A percentile compares a stretch with the other conserved stretches of the same genome.
Evolutionary conservation across 495 filamentous ascomycete genomes (phyloP).

Genomic region (Penicillium subrubescens): DNA sequence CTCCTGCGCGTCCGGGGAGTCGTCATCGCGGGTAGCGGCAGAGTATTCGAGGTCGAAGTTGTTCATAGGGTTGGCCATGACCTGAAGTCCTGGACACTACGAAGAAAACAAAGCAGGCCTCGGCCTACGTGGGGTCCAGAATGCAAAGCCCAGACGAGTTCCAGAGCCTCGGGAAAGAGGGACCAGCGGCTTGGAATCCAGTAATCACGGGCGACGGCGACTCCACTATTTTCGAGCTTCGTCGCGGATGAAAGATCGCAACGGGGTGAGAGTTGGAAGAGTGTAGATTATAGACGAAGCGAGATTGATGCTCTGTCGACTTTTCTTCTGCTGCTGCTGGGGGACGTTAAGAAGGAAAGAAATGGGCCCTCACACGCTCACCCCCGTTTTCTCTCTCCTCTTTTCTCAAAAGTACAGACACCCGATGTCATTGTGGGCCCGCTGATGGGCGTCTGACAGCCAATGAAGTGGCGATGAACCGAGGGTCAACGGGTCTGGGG

Average conservation of each 20-base stretch:
- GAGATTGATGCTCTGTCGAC: background rate
- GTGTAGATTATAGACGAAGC: background rate
- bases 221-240: constrained; percentile 14
- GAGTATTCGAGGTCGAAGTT: constrained; percentile 15
- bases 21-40: constrained; percentile 12
- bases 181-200: constrained; percentile 23
- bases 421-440: constrained; percentile 25
- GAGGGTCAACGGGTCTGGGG: background rate
- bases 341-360: constrained; percentile 6
- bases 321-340: background rate
- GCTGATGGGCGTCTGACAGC: constrained; percentile 1
- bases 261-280: background rate
- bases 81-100: background rate
- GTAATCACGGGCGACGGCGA: constrained; percentile 11
- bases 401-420: constrained; percentile 18
- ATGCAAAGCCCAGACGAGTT: constrained; percentile 30
- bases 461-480: constrained; percentile 14
- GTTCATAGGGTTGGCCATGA: constrained; percentile 24
- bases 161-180: constrained; percentile 29
- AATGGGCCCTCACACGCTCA: constrained; percentile 4
- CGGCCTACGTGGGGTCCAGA: constrained; percentile 29
- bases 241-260: background rate
- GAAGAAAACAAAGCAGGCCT: constrained; percentile 14
- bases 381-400: constrained; percentile 6
- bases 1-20: constrained; percentile 7